phyloP scores from a whole-genome alignment of 257 asterid genomes.

The Penstemon newberryi region DNA sequence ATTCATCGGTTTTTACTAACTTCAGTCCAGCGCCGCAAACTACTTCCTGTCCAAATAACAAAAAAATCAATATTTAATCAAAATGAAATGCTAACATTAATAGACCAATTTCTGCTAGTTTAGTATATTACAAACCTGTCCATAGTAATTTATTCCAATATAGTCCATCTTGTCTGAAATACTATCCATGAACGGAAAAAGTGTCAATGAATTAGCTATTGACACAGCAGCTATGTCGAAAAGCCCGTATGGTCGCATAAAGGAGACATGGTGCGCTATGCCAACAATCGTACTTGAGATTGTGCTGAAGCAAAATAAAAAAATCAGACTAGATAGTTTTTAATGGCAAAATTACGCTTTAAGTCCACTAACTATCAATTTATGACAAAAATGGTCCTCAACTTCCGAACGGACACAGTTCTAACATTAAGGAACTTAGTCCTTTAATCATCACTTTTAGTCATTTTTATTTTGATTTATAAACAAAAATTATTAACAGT shows the following conservation, averaged over 20 bases:
- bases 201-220: constrained; percentile 63
- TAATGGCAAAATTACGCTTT: no score
- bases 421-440: no score
- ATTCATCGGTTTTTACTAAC: constrained; percentile 80
- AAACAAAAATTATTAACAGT: no score
- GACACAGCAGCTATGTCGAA: constrained; percentile 83
- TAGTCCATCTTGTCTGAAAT: constrained; percentile 79
- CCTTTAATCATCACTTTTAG: no score
- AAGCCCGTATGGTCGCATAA: constrained; percentile 90
- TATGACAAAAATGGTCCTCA: no score
- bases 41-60: constrained; percentile 66
- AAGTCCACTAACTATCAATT: no score
- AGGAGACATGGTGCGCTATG: constrained; percentile 94
- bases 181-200: constrained; percentile 69
- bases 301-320: constrained; percentile 42
- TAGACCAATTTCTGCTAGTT: not conserved
- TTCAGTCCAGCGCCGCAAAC: constrained; percentile 79
- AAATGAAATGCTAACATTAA: not conserved
- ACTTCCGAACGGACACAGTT: no score
- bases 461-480: no score
- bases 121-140: constrained; percentile 60
- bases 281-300: constrained; percentile 61
- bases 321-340: not conserved
- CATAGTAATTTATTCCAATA: constrained; percentile 92
- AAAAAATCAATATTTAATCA: constrained; percentile 20